Conservation (phyloP, 805 yeast genomes). For the Metschnikowia shivogae region DNA sequence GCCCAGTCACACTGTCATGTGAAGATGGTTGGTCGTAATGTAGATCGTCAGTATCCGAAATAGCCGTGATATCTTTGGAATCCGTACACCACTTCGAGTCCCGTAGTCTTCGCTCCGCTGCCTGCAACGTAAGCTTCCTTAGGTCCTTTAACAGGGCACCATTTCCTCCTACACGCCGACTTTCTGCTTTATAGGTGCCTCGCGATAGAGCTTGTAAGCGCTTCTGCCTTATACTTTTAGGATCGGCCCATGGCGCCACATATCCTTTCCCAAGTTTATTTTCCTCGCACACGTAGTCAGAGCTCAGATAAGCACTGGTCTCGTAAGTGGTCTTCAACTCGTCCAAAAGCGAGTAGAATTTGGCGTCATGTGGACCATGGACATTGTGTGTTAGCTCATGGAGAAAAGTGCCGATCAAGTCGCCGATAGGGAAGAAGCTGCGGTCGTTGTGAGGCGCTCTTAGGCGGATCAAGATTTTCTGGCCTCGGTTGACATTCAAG, state of each 20-base stretch:
- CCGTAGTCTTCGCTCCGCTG: constrained; percentile 58
- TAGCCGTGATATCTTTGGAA: constrained; percentile 23
- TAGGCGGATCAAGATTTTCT: constrained; percentile 65
- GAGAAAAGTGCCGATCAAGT: constrained; percentile 74
- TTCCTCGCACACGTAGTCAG: constrained; percentile 50
- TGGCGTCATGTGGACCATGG: constrained; percentile 74
- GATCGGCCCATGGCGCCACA: constrained; percentile 12
- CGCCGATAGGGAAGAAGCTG: constrained; percentile 59
- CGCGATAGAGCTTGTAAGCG: constrained; percentile 40
- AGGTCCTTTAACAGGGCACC: constrained; percentile 16
- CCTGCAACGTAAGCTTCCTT: constrained; percentile 48
- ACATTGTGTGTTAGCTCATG: constrained; percentile 85
- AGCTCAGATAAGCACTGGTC: constrained; percentile 39
- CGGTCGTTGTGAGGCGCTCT: constrained; percentile 52
- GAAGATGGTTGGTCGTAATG: background rate
- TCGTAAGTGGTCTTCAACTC: constrained; percentile 51
- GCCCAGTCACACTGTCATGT: background rate
- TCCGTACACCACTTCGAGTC: constrained; percentile 48
- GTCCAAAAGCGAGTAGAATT: constrained; percentile 64
- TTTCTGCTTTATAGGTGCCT: constrained; percentile 39
- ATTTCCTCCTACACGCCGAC: constrained; percentile 28
- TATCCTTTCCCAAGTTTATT: constrained; percentile 39
- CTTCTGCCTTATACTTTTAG: constrained; percentile 26
- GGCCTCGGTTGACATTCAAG: constrained; percentile 75
- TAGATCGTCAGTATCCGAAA: background rate